Percentiles rank a stretch among this genome's conserved stretches.
These are phyloP conservation scores for Zelopaecilomyces penicillatus DNA, from an alignment of 2,329 filamentous ascomycete genomes.

Conservation along the genomic window DNA sequence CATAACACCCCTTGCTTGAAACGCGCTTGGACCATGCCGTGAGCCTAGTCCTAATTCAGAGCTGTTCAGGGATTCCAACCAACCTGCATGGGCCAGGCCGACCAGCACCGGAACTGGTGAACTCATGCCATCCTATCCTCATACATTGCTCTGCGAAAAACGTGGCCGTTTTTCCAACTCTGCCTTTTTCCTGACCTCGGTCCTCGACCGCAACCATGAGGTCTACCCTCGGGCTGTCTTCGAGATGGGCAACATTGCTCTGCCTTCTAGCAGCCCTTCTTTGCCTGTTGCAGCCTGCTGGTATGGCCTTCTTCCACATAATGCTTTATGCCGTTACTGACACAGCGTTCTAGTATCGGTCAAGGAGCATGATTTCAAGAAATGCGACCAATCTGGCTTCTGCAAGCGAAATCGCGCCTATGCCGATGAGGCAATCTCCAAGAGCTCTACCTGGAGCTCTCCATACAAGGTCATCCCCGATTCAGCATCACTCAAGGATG, in stretches of 20 bases:
- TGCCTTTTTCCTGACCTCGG: neutral
- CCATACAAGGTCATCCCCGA: conserved; percentile 71
- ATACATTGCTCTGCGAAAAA: too few species aligned
- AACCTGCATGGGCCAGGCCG: too few species aligned
- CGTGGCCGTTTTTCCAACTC: too few species aligned
- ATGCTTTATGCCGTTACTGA: conserved; percentile 9
- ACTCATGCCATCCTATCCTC: too few species aligned
- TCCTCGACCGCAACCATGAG: conserved; percentile 35
- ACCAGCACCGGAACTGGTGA: too few species aligned
- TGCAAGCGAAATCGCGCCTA: conserved; percentile 90
- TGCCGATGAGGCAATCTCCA: conserved; percentile 64
- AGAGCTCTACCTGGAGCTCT: conserved; percentile 62
- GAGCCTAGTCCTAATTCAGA: too few species aligned
- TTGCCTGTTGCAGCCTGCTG: conserved; percentile 54
- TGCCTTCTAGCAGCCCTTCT: conserved; percentile 50
- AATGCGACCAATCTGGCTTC: conserved; percentile 90
- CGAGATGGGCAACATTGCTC: conserved; percentile 57
- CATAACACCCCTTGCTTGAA: too few species aligned
- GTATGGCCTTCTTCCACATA: conserved; percentile 35
- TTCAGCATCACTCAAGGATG: conserved; percentile 68
- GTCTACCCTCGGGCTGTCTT: conserved; percentile 41
- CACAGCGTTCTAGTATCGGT: conserved; percentile 54
- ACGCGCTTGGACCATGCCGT: too few species aligned
- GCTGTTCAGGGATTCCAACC: too few species aligned
- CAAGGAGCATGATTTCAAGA: conserved; percentile 97